phyloP scores from a whole-genome alignment of 495 filamentous ascomycete genomes.

The Aspergillus funiculosus region DNA sequence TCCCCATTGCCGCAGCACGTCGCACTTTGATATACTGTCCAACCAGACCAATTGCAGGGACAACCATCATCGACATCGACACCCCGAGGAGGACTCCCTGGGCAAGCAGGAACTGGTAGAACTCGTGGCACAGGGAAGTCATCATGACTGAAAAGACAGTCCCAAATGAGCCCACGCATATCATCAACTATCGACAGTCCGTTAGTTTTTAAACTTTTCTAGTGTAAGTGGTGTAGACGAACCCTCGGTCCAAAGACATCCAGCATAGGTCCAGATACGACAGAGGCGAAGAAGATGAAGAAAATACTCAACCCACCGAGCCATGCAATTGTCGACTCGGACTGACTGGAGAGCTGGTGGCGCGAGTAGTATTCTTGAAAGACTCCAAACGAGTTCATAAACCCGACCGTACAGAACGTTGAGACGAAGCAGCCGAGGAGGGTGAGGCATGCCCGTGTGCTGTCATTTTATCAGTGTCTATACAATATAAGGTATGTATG shows the following conservation, averaged over 20 bases:
- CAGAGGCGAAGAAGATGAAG: slow-evolving; percentile 33
- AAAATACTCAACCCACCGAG: slow-evolving; percentile 49
- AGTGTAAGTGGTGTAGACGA: not conserved
- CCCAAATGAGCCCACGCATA: slow-evolving; percentile 25
- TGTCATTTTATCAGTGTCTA: slow-evolving; percentile 7
- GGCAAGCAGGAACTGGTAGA: slow-evolving; percentile 58
- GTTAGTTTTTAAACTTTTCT: not conserved
- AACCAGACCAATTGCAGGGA: slow-evolving; percentile 48
- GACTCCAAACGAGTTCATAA: slow-evolving; percentile 57
- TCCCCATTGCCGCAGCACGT: slow-evolving; percentile 49
- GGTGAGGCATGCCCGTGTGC: slow-evolving; percentile 21
- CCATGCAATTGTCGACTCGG: slow-evolving; percentile 53
- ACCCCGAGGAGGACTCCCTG: slow-evolving; percentile 54
- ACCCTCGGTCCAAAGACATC: slow-evolving; percentile 37
- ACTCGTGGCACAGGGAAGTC: slow-evolving; percentile 49
- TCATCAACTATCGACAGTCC: slow-evolving; percentile 25
- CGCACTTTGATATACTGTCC: slow-evolving; percentile 51
- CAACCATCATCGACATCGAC: slow-evolving; percentile 43
- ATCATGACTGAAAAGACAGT: slow-evolving; percentile 49
- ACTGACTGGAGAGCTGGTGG: slow-evolving; percentile 41
- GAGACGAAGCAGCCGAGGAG: slow-evolving; percentile 27
- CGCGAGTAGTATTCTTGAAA: slow-evolving; percentile 58
- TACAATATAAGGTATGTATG: slow-evolving; percentile 15
- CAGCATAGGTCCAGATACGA: slow-evolving; percentile 30
- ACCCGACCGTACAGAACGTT: slow-evolving; percentile 53